Base-by-base conservation (phyloP, 1,139 yeast species). In the Wickerhamiella pararugosa region DNA sequence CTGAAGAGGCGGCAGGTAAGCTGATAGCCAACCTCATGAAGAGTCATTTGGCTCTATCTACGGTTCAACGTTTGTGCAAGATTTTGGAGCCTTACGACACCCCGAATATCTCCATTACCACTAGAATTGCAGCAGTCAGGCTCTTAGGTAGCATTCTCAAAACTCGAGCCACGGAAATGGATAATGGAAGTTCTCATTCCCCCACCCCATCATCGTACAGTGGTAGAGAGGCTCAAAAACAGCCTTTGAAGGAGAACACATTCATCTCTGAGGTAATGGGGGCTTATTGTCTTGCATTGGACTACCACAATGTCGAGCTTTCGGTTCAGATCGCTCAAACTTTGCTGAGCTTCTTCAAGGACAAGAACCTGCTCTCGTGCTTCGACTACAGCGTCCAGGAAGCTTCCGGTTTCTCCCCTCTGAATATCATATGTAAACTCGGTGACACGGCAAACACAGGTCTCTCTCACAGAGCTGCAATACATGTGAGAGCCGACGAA, bases 101-200 rank as follows among this genome's bases (percentile, higher is more conserved):
- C 25, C 49, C 53, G 32, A 52, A 58, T 10, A 55, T 52, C 39
- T 57, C 63, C 35, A 53, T 67, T 5, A 64, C 64, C 47, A 63
- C 73, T 11, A 64, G 73, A 45, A 53, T 69, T 25, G 82, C 81
- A 1, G 71, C 79, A 0, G 66, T 63, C 6, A 44, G 51, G 21
- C 53, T 60, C 39, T 48, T 64, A n/a, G 41, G 35, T 21, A 39
- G 36, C 4, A 25, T 50, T 8, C 42, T 48, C 25, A 26, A 25
- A 3, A 26, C 32, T 5, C 5, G 25, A 2, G 40, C 37, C 4
- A 25, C 32, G 6, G 34, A 26, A 3, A 29, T 11, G 7, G 37
- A 30, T 26, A 15, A 33, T 5, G 42, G 11, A n/a, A 32, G 15
- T 7, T 9, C 15, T 32, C 8, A 8, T 7, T 9, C 7, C 3